Conservation (phyloP, 306 rosid species). For the Leucaena leucocephala region DNA sequence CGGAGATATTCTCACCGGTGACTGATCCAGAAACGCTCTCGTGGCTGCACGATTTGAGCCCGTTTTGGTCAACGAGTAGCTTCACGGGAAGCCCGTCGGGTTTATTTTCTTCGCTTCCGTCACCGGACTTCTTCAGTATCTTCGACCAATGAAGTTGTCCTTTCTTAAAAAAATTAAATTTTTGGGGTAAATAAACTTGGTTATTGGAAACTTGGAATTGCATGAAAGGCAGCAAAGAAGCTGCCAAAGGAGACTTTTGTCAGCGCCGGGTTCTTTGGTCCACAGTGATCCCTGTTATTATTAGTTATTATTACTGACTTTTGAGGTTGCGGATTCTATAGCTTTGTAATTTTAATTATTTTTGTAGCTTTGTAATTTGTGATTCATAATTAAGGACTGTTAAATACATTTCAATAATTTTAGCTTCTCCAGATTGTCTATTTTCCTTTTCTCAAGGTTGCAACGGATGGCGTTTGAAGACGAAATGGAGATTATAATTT, state of each 20-base stretch:
- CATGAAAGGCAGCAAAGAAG: slow-evolving; percentile 27
- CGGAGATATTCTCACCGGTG: slow-evolving; percentile 64
- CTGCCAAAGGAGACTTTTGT: neutral
- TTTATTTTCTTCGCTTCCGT: slow-evolving; percentile 73
- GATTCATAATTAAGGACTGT: neutral
- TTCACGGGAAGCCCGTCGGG: slow-evolving; percentile 76
- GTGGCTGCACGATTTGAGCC: slow-evolving; percentile 53
- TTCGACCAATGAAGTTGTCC: slow-evolving; percentile 47
- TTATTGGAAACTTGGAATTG: slow-evolving; percentile 23
- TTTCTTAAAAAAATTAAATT: neutral
- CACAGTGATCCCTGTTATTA: neutral
- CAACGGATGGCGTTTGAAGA: neutral
- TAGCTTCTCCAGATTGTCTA: neutral
- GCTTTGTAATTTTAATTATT: neutral
- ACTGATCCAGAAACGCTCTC: slow-evolving; percentile 51
- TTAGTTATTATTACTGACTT: neutral
- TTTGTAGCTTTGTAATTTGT: neutral
- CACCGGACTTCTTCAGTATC: slow-evolving; percentile 66
- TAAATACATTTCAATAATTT: neutral
- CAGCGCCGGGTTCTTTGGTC: neutral
- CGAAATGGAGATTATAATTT: neutral
- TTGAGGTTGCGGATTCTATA: neutral
- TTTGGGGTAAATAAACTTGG: slow-evolving; percentile 26
- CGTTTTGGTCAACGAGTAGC: slow-evolving; percentile 50
- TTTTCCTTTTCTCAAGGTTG: neutral